These are phyloP conservation scores for Corylus americana DNA, from an alignment of 306 rosid species.

Conservation along the genomic window DNA sequence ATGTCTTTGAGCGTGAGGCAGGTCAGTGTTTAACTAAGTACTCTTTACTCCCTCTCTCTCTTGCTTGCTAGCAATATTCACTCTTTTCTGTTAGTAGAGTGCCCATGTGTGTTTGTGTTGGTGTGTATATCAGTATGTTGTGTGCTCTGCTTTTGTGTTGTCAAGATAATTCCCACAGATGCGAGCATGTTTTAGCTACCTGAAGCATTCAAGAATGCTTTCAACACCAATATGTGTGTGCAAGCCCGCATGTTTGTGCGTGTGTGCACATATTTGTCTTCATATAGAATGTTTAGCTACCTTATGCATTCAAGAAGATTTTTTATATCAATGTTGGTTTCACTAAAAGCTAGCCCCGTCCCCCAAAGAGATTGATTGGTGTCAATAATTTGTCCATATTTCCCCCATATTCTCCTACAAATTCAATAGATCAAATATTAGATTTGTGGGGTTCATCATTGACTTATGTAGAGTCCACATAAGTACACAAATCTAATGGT, in stretches of 20 bases:
- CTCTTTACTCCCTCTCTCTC: background rate
- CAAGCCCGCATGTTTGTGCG: background rate
- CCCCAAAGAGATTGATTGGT: too few relatives aligned
- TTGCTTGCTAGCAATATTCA: too few relatives aligned
- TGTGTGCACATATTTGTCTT: background rate
- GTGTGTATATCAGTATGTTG: background rate
- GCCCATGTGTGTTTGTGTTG: background rate
- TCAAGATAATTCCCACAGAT: background rate
- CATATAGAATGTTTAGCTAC: background rate
- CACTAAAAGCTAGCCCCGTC: too few relatives aligned
- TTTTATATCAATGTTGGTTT: background rate
- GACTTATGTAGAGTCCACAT: too few relatives aligned
- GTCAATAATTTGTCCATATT: too few relatives aligned
- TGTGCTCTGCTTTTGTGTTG: background rate
- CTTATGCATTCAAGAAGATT: background rate
- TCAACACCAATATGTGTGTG: too few relatives aligned
- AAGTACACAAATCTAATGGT: too few relatives aligned
- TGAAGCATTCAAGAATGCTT: background rate
- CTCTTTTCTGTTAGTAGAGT: slow-evolving; percentile 11
- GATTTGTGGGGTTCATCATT: too few relatives aligned
- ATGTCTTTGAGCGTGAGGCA: slow-evolving; percentile 93
- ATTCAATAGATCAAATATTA: too few relatives aligned
- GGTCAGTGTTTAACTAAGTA: slow-evolving; percentile 37
- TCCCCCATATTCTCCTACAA: too few relatives aligned
- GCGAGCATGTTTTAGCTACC: background rate